phyloP scores from a whole-genome alignment of 192 early-diverging fungal genomes.

The Coemansia sp. region DNA sequence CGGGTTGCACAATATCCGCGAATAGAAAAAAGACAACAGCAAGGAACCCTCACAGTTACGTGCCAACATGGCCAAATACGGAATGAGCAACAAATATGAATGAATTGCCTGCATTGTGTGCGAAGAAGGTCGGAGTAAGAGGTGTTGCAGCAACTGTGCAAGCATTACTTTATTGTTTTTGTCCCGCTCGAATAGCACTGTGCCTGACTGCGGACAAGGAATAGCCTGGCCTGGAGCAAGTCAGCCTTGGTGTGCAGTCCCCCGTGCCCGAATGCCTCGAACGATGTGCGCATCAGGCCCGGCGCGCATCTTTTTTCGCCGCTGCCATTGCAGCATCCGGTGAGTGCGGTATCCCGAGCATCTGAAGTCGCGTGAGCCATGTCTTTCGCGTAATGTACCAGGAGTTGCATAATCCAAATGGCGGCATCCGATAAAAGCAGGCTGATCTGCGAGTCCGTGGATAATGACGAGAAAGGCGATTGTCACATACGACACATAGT shows the following conservation, averaged over 20 bases:
- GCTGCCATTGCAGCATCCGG: not conserved
- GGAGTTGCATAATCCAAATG: not conserved
- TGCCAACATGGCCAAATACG: not conserved
- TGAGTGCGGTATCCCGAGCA: conserved; percentile 2
- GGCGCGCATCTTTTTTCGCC: conserved; percentile 1
- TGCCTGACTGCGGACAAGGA: not conserved
- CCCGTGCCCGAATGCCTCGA: conserved; percentile 1
- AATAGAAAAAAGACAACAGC: not conserved
- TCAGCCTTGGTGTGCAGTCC: not conserved
- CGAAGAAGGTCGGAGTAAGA: not conserved
- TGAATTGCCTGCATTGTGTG: not conserved
- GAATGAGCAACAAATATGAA: not conserved
- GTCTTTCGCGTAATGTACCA: not conserved
- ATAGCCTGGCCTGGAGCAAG: too few relatives aligned
- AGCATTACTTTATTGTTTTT: not conserved
- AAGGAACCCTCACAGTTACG: conserved; percentile 6
- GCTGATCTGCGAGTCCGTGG: too few relatives aligned
- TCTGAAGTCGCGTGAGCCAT: not conserved
- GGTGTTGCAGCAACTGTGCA: not conserved
- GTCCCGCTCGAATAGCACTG: not conserved
- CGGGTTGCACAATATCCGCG: not conserved
- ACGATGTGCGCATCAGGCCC: conserved; percentile 1
- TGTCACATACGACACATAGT: not conserved
- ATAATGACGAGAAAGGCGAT: too few relatives aligned
- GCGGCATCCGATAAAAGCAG: too few relatives aligned